These are phyloP conservation scores for Kodamaea lidongshanica DNA, from an alignment of 805 yeast species.

Conservation along the genomic window DNA sequence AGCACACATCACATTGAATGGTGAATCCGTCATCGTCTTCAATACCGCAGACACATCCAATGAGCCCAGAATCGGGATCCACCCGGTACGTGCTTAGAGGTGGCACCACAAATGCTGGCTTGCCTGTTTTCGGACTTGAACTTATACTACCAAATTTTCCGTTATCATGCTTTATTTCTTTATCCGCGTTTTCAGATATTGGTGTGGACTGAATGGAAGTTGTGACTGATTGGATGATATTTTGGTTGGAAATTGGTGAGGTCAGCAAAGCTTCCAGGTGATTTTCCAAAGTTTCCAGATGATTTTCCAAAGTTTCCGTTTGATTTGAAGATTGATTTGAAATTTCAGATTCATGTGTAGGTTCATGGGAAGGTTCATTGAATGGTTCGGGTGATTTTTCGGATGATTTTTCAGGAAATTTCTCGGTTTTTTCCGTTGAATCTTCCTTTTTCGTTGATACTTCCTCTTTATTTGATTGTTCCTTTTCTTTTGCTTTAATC, in stretches of 20 bases:
- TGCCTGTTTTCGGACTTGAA: neutral
- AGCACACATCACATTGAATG: constrained; percentile 89
- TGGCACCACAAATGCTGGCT: constrained; percentile 16
- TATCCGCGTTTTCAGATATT: too few relatives aligned
- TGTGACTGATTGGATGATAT: too few relatives aligned
- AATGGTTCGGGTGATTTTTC: constrained; percentile 1
- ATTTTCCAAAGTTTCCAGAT: neutral
- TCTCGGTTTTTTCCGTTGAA: neutral
- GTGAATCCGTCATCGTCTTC: constrained; percentile 91
- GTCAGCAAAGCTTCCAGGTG: neutral
- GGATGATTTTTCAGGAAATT: neutral
- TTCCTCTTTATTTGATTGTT: neutral
- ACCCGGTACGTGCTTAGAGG: constrained; percentile 49
- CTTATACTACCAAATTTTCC: too few relatives aligned
- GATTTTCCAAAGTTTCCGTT: neutral
- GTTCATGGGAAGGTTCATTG: neutral
- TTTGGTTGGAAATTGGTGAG: too few relatives aligned
- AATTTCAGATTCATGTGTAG: neutral
- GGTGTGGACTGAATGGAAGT: too few relatives aligned
- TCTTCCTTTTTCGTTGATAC: constrained; percentile 1
- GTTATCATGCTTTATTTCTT: too few relatives aligned
- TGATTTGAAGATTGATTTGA: neutral
- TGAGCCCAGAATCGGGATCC: constrained; percentile 76
- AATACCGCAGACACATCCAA: constrained; percentile 83
- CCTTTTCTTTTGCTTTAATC: constrained; percentile 1